Conservation (phyloP, 306 rosid genomes). For the Prunus kanzakura region DNA sequence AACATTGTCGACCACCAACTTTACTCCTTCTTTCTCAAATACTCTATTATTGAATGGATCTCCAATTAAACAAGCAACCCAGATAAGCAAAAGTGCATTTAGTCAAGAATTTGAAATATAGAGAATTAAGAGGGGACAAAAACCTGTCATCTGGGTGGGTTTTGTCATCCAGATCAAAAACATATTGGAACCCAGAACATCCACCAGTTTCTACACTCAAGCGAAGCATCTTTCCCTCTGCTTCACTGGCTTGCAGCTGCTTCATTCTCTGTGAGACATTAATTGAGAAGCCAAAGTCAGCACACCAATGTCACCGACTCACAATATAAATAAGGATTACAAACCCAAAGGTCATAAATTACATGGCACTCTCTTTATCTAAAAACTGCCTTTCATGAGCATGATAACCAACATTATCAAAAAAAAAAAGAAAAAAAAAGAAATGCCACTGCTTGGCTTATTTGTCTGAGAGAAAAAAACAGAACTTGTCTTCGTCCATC, state of each 20-base stretch:
- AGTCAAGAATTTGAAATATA: neutral
- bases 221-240: slow-evolving; percentile 62
- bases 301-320: neutral
- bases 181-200: slow-evolving; percentile 98
- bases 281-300: slow-evolving; percentile 18
- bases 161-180: slow-evolving; percentile 70
- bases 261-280: slow-evolving; percentile 61
- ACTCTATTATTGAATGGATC: slow-evolving; percentile 37
- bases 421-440: neutral
- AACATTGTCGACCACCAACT: slow-evolving; percentile 66
- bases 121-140: neutral
- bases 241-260: slow-evolving; percentile 59
- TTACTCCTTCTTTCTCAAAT: slow-evolving; percentile 75
- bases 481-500: neutral
- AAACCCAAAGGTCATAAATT: neutral
- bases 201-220: slow-evolving; percentile 94
- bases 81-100: neutral
- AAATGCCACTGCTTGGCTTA: neutral
- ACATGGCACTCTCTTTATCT: neutral
- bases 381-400: neutral
- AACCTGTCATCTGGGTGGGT: slow-evolving; percentile 77
- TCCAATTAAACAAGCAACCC: neutral
- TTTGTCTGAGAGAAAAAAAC: neutral
- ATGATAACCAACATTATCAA: neutral
- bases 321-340: neutral